These are phyloP conservation scores for Telfairia occidentalis DNA, from an alignment of 331 rosid genomes.

Conservation along the genomic window DNA sequence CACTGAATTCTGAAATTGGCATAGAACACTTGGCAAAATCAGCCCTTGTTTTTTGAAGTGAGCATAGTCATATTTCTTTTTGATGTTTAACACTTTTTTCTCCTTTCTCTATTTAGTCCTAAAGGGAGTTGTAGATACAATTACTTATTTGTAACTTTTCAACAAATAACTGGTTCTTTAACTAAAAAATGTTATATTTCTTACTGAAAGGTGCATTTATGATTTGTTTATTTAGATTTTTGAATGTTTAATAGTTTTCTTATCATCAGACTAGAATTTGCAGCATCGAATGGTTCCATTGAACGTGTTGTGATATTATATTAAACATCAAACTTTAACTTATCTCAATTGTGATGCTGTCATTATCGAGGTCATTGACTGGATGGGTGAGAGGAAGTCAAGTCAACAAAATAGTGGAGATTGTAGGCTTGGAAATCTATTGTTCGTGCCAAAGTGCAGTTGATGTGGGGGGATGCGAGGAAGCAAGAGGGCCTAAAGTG, in stretches of 20 bases:
- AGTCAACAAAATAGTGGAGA: conserved; percentile 60
- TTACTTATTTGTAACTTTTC: not conserved
- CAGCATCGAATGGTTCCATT: not conserved
- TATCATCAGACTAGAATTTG: not conserved
- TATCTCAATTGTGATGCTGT: conserved; percentile 14
- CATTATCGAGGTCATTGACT: conserved; percentile 38
- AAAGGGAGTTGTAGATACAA: not conserved
- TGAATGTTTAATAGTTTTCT: not conserved
- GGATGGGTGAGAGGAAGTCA: conserved; percentile 49
- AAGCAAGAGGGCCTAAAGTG: conserved; percentile 16
- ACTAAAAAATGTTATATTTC: not conserved
- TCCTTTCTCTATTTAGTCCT: not conserved
- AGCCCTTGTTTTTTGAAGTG: not conserved
- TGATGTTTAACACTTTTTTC: not conserved
- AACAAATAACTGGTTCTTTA: not conserved
- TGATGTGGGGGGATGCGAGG: conserved; percentile 26
- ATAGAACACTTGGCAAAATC: not conserved
- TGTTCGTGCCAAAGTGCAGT: conserved; percentile 37
- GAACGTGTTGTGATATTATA: not conserved
- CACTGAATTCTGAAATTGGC: not conserved
- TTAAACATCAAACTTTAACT: not conserved
- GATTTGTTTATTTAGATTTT: not conserved
- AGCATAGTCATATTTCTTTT: no score
- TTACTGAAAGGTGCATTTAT: not conserved
- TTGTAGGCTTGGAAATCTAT: conserved; percentile 68